Evolutionary conservation across 2,329 filamentous ascomycete genomes (phyloP).

Genomic region (Penicillium sp.): DNA sequence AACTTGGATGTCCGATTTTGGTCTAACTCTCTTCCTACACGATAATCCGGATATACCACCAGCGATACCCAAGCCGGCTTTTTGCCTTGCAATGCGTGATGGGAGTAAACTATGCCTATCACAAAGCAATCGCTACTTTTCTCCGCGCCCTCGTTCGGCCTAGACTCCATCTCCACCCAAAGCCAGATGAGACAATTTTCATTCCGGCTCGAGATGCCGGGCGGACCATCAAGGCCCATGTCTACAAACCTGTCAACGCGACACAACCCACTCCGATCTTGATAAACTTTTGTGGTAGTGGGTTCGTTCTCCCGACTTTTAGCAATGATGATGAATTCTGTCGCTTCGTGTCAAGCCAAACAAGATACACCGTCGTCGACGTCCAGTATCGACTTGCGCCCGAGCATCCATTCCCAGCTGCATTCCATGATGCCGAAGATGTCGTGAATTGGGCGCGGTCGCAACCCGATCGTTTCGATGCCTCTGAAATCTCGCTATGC

Average conservation of each 20-base stretch:
- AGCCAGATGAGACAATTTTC: slow-evolving; percentile 25
- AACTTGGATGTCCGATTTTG: neutral
- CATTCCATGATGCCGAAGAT: slow-evolving; percentile 43
- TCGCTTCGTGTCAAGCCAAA: slow-evolving; percentile 24
- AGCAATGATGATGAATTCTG: slow-evolving; percentile 35
- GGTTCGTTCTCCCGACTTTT: slow-evolving; percentile 34
- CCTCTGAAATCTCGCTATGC: slow-evolving; percentile 33
- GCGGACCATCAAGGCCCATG: slow-evolving; percentile 30
- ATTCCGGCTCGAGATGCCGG: slow-evolving; percentile 29
- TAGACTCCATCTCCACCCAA: slow-evolving; percentile 19
- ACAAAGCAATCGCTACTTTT: slow-evolving; percentile 19
- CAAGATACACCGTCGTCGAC: slow-evolving; percentile 39
- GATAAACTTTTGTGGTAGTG: slow-evolving; percentile 37
- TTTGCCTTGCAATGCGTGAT: slow-evolving; percentile 4
- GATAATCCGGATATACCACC: neutral
- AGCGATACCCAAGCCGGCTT: neutral
- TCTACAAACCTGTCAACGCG: slow-evolving; percentile 25
- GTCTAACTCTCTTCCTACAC: neutral
- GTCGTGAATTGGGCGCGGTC: slow-evolving; percentile 36
- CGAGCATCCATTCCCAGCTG: slow-evolving; percentile 43
- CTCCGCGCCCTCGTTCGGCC: slow-evolving; percentile 22
- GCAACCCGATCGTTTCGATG: slow-evolving; percentile 37
- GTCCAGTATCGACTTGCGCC: slow-evolving; percentile 44
- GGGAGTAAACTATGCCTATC: slow-evolving; percentile 17
- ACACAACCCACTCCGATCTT: slow-evolving; percentile 23